Evolutionary conservation across 73 alveolate genomes (phyloP).

Genomic region (Paramecium pentaurelia): DNA sequence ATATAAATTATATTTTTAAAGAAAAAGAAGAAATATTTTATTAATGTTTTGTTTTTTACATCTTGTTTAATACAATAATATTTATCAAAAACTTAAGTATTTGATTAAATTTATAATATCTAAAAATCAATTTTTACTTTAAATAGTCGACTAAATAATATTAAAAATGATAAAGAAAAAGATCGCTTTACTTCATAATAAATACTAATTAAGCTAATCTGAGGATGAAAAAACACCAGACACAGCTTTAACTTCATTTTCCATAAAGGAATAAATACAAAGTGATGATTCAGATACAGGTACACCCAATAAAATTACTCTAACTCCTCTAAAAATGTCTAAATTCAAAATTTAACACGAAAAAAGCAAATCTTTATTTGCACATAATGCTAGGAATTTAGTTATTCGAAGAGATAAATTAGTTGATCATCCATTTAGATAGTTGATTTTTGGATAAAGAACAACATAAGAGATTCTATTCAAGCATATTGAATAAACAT

Average conservation of each 20-base stretch:
- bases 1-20: background rate
- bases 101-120: background rate
- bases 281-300: slow-evolving; percentile 47
- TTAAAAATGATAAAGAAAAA: background rate
- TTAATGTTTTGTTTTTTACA: background rate
- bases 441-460: slow-evolving; percentile 20
- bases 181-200: background rate
- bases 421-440: slow-evolving; percentile 41
- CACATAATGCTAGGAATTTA: background rate
- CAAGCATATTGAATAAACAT: background rate
- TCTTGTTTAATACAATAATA: background rate
- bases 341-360: background rate
- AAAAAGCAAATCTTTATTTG: background rate
- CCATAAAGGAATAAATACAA: background rate
- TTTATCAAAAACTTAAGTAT: background rate
- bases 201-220: background rate
- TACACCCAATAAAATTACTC: background rate
- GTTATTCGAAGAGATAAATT: background rate
- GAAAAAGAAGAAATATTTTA: background rate
- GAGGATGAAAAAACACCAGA: slow-evolving; percentile 18
- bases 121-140: background rate
- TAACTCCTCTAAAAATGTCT: background rate
- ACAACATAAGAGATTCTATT: background rate
- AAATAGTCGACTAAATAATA: background rate
- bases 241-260: background rate